Base-by-base conservation (phyloP, 345 rosid species). In the Ailanthus altissimus region DNA sequence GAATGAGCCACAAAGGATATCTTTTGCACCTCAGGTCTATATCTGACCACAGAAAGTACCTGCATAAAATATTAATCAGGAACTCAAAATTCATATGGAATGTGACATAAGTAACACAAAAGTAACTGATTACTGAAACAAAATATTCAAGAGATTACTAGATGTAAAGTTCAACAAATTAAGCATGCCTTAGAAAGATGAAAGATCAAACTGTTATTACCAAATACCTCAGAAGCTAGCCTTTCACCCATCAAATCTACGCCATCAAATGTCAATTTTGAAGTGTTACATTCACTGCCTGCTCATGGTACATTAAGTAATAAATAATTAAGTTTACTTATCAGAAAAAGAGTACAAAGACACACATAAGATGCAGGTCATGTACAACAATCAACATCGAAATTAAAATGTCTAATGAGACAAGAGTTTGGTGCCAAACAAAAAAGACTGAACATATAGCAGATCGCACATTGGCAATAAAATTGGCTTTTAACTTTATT, bases 1-100 rank as follows among this genome's bases (percentile, higher is more conserved):
- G 99, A 95, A 80, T 95, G 99, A 76, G 98, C 98, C 72, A 95
- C 91, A 72, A 95, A 93, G 42, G 99, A 95, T 67, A 95, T 95
- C 90, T 91, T 95, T 75, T 32, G 85, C 66, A 92, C 79, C 43
- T 85, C 88, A 77, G 81, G 89, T 83, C 92, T 81, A 67, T 73
- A 79, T 79, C 80, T 86, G 54, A 90, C 84, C 78, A 95, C 97
- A 81, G 82, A 82, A 86, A 84, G 77, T 67, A 94, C 95, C 98
- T 94, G 81, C 81, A 83, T 77, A 21, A 78, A 53, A 68, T 54
- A 65, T 70, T 60, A 66, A 78, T 51, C 67, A 83, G 45, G 26
- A 78, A 75, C 42, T 61, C 32, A 53, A 71, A 51, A 75, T 18
- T 62, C 45, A 72, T 28, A 66, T 40, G 69, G 28, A 71, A 49